phyloP scores from a whole-genome alignment of 1,284 basidiomycete genomes.

The Ustilago xerochloae region DNA sequence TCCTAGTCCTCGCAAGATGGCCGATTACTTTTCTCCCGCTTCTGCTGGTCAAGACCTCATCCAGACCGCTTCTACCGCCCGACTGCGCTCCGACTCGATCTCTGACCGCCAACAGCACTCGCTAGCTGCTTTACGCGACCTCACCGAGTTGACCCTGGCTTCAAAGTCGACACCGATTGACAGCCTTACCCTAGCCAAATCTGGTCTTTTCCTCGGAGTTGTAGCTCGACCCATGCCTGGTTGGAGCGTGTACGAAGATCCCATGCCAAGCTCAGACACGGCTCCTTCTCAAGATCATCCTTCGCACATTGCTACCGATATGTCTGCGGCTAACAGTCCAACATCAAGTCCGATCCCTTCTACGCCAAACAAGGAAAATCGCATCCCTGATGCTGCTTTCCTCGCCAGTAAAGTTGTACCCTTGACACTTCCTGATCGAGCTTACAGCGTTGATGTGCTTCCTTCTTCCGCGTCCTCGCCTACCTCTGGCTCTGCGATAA shows the following conservation, averaged over 20 bases:
- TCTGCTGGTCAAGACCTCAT: background rate
- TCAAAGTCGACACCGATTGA: slow-evolving; percentile 4
- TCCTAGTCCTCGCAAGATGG: slow-evolving; percentile 41
- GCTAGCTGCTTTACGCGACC: background rate
- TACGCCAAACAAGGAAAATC: slow-evolving; percentile 46
- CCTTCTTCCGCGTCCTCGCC: no score
- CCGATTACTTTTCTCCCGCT: slow-evolving; percentile 27
- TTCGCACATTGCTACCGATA: background rate
- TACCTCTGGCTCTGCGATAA: no score
- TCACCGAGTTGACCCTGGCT: slow-evolving; percentile 18
- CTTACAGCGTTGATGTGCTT: slow-evolving; percentile 29
- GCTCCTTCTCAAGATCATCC: slow-evolving; percentile 35
- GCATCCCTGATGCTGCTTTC: slow-evolving; percentile 20
- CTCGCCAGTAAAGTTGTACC: slow-evolving; percentile 27
- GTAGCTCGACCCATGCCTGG: slow-evolving; percentile 30
- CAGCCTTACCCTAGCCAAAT: slow-evolving; percentile 26
- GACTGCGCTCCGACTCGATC: slow-evolving; percentile 26
- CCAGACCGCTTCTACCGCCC: background rate
- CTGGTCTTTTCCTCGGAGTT: slow-evolving; percentile 35
- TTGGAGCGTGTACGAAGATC: slow-evolving; percentile 41
- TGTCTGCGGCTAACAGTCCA: background rate
- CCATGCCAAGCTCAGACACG: slow-evolving; percentile 16
- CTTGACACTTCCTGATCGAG: slow-evolving; percentile 27
- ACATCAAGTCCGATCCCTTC: slow-evolving; percentile 19
- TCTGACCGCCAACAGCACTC: slow-evolving; percentile 15